Base-by-base conservation (phyloP, 2,329 filamentous ascomycete genomes). In the Diaporthe ampelina region DNA sequence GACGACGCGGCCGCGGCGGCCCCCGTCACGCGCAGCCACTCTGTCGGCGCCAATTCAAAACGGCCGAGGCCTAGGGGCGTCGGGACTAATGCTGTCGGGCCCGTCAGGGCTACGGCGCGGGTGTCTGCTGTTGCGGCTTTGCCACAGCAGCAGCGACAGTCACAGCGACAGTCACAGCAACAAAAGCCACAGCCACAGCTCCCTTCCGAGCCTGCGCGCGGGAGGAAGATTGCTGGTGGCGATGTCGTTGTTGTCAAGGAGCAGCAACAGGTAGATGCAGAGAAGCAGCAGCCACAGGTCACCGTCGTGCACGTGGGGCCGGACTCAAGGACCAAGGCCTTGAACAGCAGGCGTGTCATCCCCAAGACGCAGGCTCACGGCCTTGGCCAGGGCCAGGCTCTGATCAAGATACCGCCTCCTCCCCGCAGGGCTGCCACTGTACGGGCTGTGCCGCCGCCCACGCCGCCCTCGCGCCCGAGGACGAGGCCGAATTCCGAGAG, bases 1-100 rank as follows among this genome's bases (percentile, higher is more conserved):
- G 67, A 58, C 48, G 67, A 52, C 56, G 56, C 45, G 37, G 37
- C 73, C 48, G 8, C 29, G 3, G 45, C 72, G 0, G 48, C 67
- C 5, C 40, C 72, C 9, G 21, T 61, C 17, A 72, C 58, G 17
- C 70, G 59, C 57, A 72, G 70, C 35, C 32, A 26, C 4, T 72
- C 61, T 4, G 45, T 72, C 32, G 70, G 61, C 29, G 48, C 52
- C 35, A 19, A 4, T 13, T 40, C 54, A 2, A 19, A 15, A 3
- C 13, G 29, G 10, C 35, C 45, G 17, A 7, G 29, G n/a, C 45
- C n/a, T 13, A 40, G 45, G 32, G 70, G 48, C 43, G 69, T 59
- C 24, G 69, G 56, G 13, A 61, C 37, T 5, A 59, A 61, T 15
- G 26, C 32, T 19, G 43, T 50, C n/a, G 56, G 63, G 4, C 45